Base-by-base conservation (phyloP, 495 filamentous ascomycete species). In the Penicillium lagena region DNA sequence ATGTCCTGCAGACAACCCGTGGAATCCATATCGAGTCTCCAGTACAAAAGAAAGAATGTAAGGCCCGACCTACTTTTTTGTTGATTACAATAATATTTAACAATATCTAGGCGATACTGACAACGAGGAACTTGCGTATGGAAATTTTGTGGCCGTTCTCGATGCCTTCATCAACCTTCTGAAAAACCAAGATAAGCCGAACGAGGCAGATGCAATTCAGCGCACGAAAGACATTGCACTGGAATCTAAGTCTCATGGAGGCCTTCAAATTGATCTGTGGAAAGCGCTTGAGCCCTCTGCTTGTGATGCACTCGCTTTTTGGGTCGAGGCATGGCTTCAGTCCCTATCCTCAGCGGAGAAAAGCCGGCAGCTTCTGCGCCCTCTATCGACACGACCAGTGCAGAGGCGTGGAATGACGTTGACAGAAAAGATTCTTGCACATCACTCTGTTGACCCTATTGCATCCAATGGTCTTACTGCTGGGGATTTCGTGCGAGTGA, bases 351-450 rank as follows among this genome's bases (percentile, higher is more conserved):
- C 41, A 31, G 32, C 11, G n/a, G 32, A 35, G 29, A 27, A 43
- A 35, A 27, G 29, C 33, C 27, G 41, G 28, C 31, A 22, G 32
- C n/a, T 37, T 28, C 15, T 10, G 35, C 11, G 11, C 13, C 29
- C 41, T 35, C 27, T 9, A 12, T 3, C 35, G 13, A 10, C 7
- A 17, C 4, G 35, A 33, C 34, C 34, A 34, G 9, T 12, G 9
- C 32, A 34, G n/a, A 34, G 32, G 5, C 32, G 32, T n/a, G 53
- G 50, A 8, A 69, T 69, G 66, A 69, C 59, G 10, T 37, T 69
- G 9, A 51, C 56, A 4, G 66, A 69, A 42, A 67, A 69, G 47
- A 66, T 69, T 7, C 62, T 69, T 45, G 65, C 65, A 9, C 35
- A 45, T 14, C 65, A 69, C 46, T 63, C 63, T 35, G 46, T 65